A percentile compares a stretch with the other conserved stretches of the same genome.
phyloP scores from a whole-genome alignment of 148 eudicot genomes.

The Rhododendron kiyosumense region DNA sequence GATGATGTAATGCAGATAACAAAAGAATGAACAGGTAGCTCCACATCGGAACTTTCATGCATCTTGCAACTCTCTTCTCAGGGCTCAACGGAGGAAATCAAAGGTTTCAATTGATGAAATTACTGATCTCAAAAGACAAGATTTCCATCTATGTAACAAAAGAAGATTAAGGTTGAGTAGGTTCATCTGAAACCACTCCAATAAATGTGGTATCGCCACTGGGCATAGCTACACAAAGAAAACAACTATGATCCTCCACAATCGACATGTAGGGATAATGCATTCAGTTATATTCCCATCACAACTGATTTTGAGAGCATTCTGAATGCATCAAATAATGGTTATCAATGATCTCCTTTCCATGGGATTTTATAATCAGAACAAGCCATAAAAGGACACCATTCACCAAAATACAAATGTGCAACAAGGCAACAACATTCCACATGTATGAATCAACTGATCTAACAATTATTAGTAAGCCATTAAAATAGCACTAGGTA shows the following conservation, averaged over 20 bases:
- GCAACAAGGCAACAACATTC: background rate
- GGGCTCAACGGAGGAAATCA: background rate
- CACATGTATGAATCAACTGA: background rate
- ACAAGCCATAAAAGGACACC: background rate
- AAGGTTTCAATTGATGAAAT: background rate
- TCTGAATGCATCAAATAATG: background rate
- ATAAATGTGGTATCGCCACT: background rate
- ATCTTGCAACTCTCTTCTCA: background rate
- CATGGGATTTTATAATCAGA: background rate
- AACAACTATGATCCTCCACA: background rate
- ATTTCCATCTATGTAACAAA: background rate
- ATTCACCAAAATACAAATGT: background rate
- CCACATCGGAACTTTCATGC: background rate
- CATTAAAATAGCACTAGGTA: background rate
- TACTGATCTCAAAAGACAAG: background rate
- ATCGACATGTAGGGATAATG: background rate
- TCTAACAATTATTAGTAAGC: background rate
- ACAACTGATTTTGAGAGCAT: background rate
- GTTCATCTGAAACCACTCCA: background rate
- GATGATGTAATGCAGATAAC: no score
- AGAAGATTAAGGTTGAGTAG: background rate
- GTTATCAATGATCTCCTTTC: background rate
- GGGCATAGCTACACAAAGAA: background rate
- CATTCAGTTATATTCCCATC: background rate
- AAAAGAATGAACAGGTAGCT: background rate